phyloP scores from a whole-genome alignment of 305 asterid species.

The Fraxinus nigra region DNA sequence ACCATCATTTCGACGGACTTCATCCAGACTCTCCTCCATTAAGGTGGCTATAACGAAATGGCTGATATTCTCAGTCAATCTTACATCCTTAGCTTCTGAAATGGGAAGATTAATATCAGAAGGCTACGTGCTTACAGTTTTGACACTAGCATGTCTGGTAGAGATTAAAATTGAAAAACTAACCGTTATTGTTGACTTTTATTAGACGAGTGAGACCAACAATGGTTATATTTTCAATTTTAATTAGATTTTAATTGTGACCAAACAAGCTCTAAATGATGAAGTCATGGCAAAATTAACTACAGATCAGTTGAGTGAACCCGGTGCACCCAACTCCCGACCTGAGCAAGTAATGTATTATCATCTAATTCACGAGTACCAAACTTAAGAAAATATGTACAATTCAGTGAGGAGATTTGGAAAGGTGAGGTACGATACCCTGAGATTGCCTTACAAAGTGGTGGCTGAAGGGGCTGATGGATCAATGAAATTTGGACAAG shows the following conservation, averaged over 20 bases:
- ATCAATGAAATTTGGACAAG: slow-evolving; percentile 75
- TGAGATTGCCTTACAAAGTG: slow-evolving; percentile 75
- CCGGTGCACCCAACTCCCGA: slow-evolving; percentile 54
- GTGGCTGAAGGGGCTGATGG: slow-evolving; percentile 87
- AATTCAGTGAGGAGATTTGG: slow-evolving; percentile 83
- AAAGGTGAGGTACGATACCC: slow-evolving; percentile 68
- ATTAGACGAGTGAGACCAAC: too few relatives aligned
- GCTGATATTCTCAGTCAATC: slow-evolving; percentile 74
- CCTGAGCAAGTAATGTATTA: slow-evolving; percentile 86
- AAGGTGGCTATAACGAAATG: slow-evolving; percentile 86
- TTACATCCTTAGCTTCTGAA: slow-evolving; percentile 80
- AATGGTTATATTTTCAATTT: too few relatives aligned
- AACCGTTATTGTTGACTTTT: too few relatives aligned
- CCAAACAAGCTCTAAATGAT: slow-evolving; percentile 32
- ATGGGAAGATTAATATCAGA: slow-evolving; percentile 89
- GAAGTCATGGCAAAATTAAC: slow-evolving; percentile 93
- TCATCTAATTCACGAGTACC: slow-evolving; percentile 81
- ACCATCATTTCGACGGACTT: slow-evolving; percentile 93
- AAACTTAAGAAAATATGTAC: slow-evolving; percentile 91
- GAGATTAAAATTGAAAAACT: too few relatives aligned
- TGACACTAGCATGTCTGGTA: slow-evolving; percentile 42
- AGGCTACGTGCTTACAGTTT: slow-evolving; percentile 73
- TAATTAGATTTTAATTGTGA: too few relatives aligned
- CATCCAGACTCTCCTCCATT: slow-evolving; percentile 72
- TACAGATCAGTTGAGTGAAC: slow-evolving; percentile 79